Evolutionary conservation across 139 green algal species (phyloP).

Genomic region (Asterochloris erici): DNA sequence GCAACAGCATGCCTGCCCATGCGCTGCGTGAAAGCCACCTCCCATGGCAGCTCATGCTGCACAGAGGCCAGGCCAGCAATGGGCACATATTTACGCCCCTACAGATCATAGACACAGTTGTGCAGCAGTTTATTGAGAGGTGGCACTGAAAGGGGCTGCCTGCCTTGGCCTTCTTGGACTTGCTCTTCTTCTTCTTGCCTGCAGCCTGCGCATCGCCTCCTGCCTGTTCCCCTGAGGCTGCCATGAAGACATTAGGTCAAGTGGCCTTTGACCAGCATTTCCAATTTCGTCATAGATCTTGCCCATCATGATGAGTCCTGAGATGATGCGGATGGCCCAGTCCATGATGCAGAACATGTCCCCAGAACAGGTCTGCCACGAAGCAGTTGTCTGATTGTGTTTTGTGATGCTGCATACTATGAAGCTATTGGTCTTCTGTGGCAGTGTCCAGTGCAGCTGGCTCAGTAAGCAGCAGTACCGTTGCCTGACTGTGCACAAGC

Average conservation of each 20-base stretch:
- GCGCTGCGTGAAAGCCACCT: no score
- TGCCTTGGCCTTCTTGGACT: not conserved
- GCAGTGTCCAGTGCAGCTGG: not conserved
- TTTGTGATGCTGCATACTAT: not conserved
- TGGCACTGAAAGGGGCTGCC: not conserved
- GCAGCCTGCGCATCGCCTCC: not conserved
- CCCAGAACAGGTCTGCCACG: not conserved
- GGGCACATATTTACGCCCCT: no score
- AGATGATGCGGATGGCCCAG: conserved; percentile 13
- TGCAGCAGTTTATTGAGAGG: not conserved
- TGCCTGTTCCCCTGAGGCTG: not conserved
- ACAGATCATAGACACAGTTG: no score
- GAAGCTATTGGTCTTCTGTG: not conserved
- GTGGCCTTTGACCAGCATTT: not conserved
- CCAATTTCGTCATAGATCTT: no score
- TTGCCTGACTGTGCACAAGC: not conserved
- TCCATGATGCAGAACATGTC: conserved; percentile 5
- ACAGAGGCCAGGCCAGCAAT: no score
- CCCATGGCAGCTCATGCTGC: no score
- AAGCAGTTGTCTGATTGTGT: not conserved
- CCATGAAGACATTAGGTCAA: not conserved
- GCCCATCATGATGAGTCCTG: not conserved
- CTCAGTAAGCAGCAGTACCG: not conserved
- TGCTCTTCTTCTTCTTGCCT: not conserved
- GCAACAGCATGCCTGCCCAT: no score